phyloP scores from a whole-genome alignment of 768 basidiomycete species.

The Boletus vermiculosoides region DNA sequence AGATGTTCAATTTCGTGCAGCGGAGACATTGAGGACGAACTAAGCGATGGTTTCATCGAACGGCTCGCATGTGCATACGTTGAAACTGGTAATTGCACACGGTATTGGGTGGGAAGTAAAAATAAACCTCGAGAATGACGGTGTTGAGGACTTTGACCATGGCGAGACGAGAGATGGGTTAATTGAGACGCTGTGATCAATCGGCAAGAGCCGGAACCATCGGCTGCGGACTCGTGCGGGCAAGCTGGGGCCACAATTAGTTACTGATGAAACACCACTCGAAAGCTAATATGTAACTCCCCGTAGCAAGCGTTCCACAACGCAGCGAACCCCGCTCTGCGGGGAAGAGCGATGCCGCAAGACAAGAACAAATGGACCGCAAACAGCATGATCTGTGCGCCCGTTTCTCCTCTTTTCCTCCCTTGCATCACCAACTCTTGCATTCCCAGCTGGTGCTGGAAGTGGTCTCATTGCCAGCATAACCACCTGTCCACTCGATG shows the following conservation, averaged over 20 bases:
- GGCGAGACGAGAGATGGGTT: no score
- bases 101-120: conserved; percentile 67
- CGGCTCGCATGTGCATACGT: conserved; percentile 35
- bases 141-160: conserved; percentile 56
- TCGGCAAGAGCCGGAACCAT: no score
- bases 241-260: no score
- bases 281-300: not conserved
- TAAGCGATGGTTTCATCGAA: not conserved
- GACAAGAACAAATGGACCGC: conserved; percentile 62
- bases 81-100: conserved; percentile 52
- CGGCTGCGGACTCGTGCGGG: no score
- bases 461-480: conserved; percentile 91
- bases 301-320: not conserved
- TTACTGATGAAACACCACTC: not conserved
- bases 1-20: no score
- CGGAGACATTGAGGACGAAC: not conserved
- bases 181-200: not conserved
- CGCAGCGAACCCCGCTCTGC: conserved; percentile 45
- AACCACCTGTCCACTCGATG: conserved; percentile 96
- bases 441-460: conserved; percentile 78
- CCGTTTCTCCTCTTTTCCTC: conserved; percentile 1
- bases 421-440: not conserved
- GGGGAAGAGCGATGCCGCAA: conserved; percentile 67
- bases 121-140: conserved; percentile 65
- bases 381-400: conserved; percentile 79